phyloP scores from a whole-genome alignment of 2,329 filamentous ascomycete species.

The Nakataea oryzae region DNA sequence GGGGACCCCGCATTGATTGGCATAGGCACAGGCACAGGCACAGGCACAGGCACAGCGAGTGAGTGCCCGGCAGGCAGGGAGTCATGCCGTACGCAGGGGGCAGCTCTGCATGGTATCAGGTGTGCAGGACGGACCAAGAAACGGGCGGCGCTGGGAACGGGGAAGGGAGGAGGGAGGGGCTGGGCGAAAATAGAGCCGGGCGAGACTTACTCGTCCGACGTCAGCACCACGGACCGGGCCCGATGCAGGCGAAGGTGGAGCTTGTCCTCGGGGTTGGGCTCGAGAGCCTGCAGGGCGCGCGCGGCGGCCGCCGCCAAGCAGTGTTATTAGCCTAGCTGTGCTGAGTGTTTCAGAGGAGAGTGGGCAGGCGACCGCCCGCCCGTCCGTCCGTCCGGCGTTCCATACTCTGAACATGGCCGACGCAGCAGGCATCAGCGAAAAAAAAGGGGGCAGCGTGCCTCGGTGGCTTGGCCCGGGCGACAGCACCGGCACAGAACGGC shows the following conservation, averaged over 20 bases:
- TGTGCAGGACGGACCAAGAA: not conserved
- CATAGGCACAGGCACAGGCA: not conserved
- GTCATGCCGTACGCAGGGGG: not conserved
- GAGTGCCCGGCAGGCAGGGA: not conserved
- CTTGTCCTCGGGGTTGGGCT: conserved; percentile 51
- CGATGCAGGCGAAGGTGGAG: conserved; percentile 76
- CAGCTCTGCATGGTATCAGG: not conserved
- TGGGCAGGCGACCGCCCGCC: not conserved
- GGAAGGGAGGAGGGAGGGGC: not conserved
- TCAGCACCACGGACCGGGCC: conserved; percentile 73
- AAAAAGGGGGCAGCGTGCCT: too few species aligned
- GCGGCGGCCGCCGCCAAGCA: not conserved
- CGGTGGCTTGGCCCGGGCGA: not conserved
- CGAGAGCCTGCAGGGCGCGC: conserved; percentile 16
- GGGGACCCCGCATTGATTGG: not conserved
- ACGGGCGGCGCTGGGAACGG: not conserved
- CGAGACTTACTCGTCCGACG: conserved; percentile 55
- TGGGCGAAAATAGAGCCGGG: not conserved
- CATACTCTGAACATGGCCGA: not conserved
- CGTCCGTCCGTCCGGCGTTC: too few species aligned
- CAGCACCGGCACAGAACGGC: not conserved
- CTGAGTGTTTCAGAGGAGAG: not conserved
- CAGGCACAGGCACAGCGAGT: not conserved
- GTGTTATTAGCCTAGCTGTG: not conserved
- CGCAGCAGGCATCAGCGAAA: too few species aligned